Conservation (phyloP, 176 grass and related monocot species). For the Saccharum spontaneum region DNA sequence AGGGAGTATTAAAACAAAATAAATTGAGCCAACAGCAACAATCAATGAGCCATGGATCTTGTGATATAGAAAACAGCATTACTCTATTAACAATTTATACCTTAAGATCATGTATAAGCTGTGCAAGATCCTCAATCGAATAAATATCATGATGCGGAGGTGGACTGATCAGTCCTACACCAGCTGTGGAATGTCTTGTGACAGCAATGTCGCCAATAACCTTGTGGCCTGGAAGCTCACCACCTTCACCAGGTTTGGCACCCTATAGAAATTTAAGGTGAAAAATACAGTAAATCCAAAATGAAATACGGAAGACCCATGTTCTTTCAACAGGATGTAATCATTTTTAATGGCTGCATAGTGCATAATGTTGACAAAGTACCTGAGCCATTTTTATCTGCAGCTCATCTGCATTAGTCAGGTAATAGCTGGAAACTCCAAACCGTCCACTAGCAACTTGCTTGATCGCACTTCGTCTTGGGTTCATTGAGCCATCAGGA, state of each 20-base stretch:
- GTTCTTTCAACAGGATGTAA: conserved; percentile 24
- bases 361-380: conserved; percentile 26
- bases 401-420: conserved; percentile 97
- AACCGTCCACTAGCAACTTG: conserved; percentile 98
- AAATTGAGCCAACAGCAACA: not conserved
- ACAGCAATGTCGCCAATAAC: conserved; percentile 98
- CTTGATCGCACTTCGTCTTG: conserved; percentile 96
- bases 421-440: conserved; percentile 96
- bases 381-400: conserved; percentile 99
- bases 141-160: conserved; percentile 99
- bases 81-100: conserved; percentile 44
- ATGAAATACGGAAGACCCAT: not conserved
- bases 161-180: conserved; percentile 97
- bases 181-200: conserved; percentile 93
- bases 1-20: not conserved
- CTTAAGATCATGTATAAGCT: conserved; percentile 98
- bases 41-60: not conserved
- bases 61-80: conserved; percentile 21
- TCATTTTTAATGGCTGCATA: conserved; percentile 11
- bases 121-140: conserved; percentile 97
- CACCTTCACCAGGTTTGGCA: conserved; percentile 98
- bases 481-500: conserved; percentile 87
- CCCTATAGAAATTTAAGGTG: conserved; percentile 58
- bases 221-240: conserved; percentile 97
- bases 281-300: conserved; percentile 28